Evolutionary conservation across 176 grass and related monocot genomes (phyloP).

Genomic region (Dactylis glomerata): DNA sequence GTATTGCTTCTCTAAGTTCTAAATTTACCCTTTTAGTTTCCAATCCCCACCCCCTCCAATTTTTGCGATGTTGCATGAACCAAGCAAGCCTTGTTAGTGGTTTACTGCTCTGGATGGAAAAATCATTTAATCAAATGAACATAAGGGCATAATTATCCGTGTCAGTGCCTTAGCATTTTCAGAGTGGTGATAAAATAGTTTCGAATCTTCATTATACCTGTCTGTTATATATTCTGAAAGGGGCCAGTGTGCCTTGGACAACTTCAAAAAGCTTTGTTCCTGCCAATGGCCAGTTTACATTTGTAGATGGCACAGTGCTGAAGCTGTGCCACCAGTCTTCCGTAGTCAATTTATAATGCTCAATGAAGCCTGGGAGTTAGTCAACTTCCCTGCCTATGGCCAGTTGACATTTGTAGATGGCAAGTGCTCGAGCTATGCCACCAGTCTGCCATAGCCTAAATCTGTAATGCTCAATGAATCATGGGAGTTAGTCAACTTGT

Average conservation of each 20-base stretch:
- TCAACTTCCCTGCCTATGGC: neutral
- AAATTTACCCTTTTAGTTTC: slow-evolving; percentile 6
- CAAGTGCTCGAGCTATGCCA: neutral
- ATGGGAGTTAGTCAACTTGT: neutral
- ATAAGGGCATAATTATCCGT: neutral
- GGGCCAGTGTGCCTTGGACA: neutral
- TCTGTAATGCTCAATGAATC: neutral
- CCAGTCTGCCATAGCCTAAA: neutral
- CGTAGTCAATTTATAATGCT: neutral
- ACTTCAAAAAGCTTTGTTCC: neutral
- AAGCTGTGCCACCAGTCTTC: neutral
- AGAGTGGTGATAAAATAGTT: neutral
- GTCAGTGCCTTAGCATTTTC: neutral
- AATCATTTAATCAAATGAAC: neutral
- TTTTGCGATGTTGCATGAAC: neutral
- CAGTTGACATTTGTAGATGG: slow-evolving; percentile 1
- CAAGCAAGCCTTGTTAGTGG: neutral
- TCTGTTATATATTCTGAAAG: neutral
- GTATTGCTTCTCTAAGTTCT: neutral
- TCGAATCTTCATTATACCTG: neutral
- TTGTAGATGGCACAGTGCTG: neutral
- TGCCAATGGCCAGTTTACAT: neutral
- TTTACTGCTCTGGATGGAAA: neutral
- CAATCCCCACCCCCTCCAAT: neutral
- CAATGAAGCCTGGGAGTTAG: neutral